Conservation (phyloP, 169 alveolate genomes). For the Plasmodium ovale region DNA sequence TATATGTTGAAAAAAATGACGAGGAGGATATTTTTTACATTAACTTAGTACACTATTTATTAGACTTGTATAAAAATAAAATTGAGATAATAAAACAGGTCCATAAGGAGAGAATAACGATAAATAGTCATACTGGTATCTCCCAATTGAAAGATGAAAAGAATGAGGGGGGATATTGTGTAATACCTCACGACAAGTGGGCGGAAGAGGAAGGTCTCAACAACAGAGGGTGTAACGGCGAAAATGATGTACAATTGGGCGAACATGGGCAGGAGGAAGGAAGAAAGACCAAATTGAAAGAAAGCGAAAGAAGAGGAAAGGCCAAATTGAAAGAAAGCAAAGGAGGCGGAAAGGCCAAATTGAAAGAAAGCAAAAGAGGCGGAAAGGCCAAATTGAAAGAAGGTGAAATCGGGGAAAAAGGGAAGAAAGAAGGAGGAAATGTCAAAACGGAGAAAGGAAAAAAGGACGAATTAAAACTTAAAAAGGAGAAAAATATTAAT, state of each 20-base stretch:
- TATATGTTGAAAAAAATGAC: conserved; percentile 51
- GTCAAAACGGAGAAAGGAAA: background rate
- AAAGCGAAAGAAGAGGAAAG: background rate
- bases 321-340: background rate
- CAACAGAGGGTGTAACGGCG: background rate
- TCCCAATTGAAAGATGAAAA: background rate
- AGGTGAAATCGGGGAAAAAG: background rate
- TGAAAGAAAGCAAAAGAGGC: background rate
- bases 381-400: background rate
- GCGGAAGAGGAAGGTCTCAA: no score
- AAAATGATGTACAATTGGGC: no score
- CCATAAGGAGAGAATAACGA: background rate
- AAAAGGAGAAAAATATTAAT: conserved; percentile 8
- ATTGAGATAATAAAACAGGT: conserved; percentile 14
- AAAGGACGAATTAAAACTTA: conserved; percentile 5
- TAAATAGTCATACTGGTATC: background rate
- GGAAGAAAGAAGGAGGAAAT: background rate
- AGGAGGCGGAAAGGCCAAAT: background rate
- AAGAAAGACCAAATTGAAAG: background rate
- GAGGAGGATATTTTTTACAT: conserved; percentile 42
- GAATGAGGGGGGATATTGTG: no score
- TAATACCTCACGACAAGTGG: no score
- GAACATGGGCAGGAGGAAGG: background rate
- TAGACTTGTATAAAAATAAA: conserved; percentile 40
- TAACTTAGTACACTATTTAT: conserved; percentile 36